Evolutionary conservation across 2,329 filamentous ascomycete species (phyloP).

Genomic region (Dactylonectria macrodidyma): DNA sequence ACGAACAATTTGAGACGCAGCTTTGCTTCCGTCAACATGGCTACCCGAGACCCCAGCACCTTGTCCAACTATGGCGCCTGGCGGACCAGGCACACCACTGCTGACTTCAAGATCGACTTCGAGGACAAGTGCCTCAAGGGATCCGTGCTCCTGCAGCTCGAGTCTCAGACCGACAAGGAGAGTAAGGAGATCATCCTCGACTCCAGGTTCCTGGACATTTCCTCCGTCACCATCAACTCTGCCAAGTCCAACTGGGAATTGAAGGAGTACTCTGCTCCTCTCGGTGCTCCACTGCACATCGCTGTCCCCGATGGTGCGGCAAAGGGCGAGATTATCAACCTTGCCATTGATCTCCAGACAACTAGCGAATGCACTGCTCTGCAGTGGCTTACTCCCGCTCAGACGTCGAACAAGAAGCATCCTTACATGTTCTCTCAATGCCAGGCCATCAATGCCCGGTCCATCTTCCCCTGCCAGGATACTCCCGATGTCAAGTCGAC

Average conservation of each 20-base stretch:
- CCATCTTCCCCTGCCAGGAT: constrained; percentile 96
- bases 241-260: constrained; percentile 77
- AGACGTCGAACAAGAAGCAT: constrained; percentile 95
- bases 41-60: constrained; percentile 85
- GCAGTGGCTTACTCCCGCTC: constrained; percentile 94
- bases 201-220: constrained; percentile 85
- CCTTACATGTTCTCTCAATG: constrained; percentile 99
- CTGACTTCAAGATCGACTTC: constrained; percentile 88
- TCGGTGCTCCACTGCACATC: constrained; percentile 80
- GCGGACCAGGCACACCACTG: constrained; percentile 86
- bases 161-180: constrained; percentile 81
- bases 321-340: constrained; percentile 67
- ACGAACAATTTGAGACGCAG: constrained; percentile 45
- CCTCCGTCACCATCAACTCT: constrained; percentile 78
- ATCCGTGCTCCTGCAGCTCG: constrained; percentile 81
- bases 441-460: constrained; percentile 95
- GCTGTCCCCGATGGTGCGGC: constrained; percentile 68
- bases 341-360: constrained; percentile 81
- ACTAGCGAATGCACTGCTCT: constrained; percentile 92
- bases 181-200: constrained; percentile 88
- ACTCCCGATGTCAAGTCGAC: constrained; percentile 98
- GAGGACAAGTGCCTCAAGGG: constrained; percentile 83
- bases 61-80: constrained; percentile 93
- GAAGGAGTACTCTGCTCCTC: constrained; percentile 79
- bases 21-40: constrained; percentile 52